Evolutionary conservation across 2,329 filamentous ascomycete genomes (phyloP).

Genomic region (Shiraia sp.): DNA sequence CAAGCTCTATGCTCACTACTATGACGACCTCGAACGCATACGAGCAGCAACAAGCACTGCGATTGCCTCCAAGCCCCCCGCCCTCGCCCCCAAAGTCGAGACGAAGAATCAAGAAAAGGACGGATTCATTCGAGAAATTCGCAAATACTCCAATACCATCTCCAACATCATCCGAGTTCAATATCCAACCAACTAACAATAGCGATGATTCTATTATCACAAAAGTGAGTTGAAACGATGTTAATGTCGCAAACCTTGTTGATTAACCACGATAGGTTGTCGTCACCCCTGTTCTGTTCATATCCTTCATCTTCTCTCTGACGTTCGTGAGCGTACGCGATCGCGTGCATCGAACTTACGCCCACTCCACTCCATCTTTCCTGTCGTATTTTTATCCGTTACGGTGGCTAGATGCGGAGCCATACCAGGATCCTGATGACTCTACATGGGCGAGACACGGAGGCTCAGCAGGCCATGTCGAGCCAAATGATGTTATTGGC

Average conservation of each 20-base stretch:
- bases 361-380: conserved; percentile 25
- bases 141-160: conserved; percentile 26
- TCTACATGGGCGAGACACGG: conserved; percentile 26
- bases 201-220: conserved; percentile 28
- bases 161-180: conserved; percentile 23
- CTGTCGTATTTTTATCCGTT: conserved; percentile 27
- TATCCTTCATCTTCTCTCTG: conserved; percentile 68
- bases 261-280: conserved; percentile 44
- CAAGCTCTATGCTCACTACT: background rate
- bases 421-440: conserved; percentile 47
- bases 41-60: conserved; percentile 12
- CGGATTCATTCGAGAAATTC: conserved; percentile 38
- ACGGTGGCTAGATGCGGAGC: conserved; percentile 45
- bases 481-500: conserved; percentile 23
- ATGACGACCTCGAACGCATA: conserved; percentile 19
- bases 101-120: conserved; percentile 26
- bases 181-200: conserved; percentile 11
- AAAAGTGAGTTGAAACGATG: conserved; percentile 18
- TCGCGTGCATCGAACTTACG: conserved; percentile 53
- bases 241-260: background rate
- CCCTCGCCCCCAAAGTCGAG: conserved; percentile 29
- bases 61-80: conserved; percentile 32
- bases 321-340: conserved; percentile 64
- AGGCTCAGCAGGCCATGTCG: conserved; percentile 20
- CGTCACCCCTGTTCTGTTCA: conserved; percentile 66